These are phyloP conservation scores for Colletotrichum sidae DNA, from an alignment of 2,329 filamentous ascomycete genomes.

Conservation along the genomic window DNA sequence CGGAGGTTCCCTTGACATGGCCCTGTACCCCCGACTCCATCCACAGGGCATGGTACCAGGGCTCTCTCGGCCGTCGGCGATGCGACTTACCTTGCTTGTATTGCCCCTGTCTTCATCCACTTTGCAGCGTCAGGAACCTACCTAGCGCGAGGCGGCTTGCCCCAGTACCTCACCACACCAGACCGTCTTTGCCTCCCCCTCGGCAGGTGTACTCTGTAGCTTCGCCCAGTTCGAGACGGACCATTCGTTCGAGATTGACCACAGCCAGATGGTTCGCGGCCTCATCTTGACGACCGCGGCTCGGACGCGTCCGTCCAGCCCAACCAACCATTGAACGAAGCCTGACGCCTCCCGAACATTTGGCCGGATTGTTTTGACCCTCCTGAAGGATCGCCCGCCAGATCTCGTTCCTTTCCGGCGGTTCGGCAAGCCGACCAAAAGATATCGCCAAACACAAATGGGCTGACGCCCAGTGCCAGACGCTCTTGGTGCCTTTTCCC, in stretches of 20 bases:
- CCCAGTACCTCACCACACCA: too few relatives aligned
- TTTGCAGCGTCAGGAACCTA: too few relatives aligned
- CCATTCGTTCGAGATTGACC: constrained; percentile 23
- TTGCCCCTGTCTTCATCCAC: too few relatives aligned
- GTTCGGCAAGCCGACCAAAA: background rate
- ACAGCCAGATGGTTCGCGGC: constrained; percentile 29
- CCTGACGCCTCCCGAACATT: constrained; percentile 17
- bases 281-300: constrained; percentile 27
- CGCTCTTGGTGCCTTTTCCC: too few relatives aligned
- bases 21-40: too few relatives aligned
- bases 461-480: too few relatives aligned
- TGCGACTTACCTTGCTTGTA: too few relatives aligned
- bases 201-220: background rate
- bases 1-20: background rate
- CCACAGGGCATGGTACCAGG: too few relatives aligned
- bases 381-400: constrained; percentile 20
- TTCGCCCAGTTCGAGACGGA: constrained; percentile 25
- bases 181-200: too few relatives aligned
- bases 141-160: too few relatives aligned
- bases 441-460: background rate
- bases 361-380: constrained; percentile 26
- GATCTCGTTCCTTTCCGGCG: constrained; percentile 11
- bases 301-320: constrained; percentile 31
- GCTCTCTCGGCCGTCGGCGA: too few relatives aligned
- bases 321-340: constrained; percentile 32